These are phyloP conservation scores for Fusarium irregulare DNA, from an alignment of 2,329 filamentous ascomycete genomes.

Conservation along the genomic window DNA sequence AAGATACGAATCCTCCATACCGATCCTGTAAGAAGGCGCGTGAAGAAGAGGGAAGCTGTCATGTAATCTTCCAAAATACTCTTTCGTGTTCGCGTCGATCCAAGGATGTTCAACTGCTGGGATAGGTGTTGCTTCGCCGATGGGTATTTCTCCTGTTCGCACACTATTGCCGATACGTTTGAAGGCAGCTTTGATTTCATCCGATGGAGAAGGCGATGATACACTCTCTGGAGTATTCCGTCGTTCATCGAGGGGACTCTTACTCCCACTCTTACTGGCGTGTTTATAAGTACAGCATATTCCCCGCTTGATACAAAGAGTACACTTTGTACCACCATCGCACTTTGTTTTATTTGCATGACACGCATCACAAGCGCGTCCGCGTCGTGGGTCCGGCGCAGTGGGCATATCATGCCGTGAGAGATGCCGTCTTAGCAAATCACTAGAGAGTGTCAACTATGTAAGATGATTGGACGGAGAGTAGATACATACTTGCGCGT, in stretches of 20 bases:
- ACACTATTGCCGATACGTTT: conserved; percentile 21
- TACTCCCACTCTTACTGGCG: conserved; percentile 14
- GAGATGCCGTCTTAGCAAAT: conserved; percentile 54
- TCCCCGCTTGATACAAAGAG: conserved; percentile 54
- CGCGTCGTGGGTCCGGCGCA: conserved; percentile 49
- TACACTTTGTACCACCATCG: conserved; percentile 54
- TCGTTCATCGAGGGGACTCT: conserved; percentile 10
- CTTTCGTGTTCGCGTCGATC: conserved; percentile 35
- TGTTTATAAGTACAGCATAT: conserved; percentile 54
- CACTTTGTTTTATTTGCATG: conserved; percentile 60
- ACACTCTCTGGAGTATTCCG: neutral
- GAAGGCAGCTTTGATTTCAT: conserved; percentile 21
- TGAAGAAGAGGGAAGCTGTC: conserved; percentile 57
- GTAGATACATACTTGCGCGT: conserved; percentile 50
- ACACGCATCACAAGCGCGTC: conserved; percentile 57
- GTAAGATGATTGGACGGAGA: neutral
- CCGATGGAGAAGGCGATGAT: neutral
- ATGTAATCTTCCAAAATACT: conserved; percentile 56
- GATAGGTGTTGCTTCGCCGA: conserved; percentile 22
- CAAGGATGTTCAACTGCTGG: conserved; percentile 24
- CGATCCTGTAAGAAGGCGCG: conserved; percentile 48
- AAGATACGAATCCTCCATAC: conserved; percentile 45
- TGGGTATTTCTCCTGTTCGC: conserved; percentile 2
- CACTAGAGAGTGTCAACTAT: conserved; percentile 40
- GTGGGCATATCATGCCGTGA: conserved; percentile 50